These are phyloP conservation scores for Polyporus tsugae DNA, from an alignment of 1,284 basidiomycete genomes.

Conservation along the genomic window DNA sequence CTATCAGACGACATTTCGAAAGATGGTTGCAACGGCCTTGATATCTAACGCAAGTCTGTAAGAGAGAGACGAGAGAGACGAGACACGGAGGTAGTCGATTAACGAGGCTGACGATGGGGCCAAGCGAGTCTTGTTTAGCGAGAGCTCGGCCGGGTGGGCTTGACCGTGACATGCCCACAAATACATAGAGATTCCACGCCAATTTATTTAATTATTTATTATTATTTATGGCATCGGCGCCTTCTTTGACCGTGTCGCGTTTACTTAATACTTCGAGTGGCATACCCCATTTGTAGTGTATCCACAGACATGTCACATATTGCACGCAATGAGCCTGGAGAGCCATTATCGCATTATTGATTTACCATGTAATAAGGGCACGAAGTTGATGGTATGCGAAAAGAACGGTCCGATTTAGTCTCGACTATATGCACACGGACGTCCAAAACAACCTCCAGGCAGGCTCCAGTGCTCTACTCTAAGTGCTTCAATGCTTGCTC, in stretches of 20 bases:
- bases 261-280: too few species aligned
- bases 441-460: conserved; percentile 23
- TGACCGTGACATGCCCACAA: neutral
- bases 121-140: neutral
- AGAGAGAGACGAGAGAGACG: conserved; percentile 10
- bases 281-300: too few species aligned
- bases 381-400: conserved; percentile 16
- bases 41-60: conserved; percentile 4
- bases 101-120: neutral
- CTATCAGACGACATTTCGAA: conserved; percentile 45
- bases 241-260: too few species aligned
- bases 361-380: conserved; percentile 12
- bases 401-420: conserved; percentile 30
- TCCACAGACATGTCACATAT: neutral
- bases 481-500: conserved; percentile 43
- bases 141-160: too few species aligned
- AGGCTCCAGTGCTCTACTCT: conserved; percentile 30
- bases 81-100: neutral
- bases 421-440: conserved; percentile 33
- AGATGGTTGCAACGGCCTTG: neutral
- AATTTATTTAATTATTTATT: neutral
- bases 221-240: neutral
- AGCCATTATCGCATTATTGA: conserved; percentile 29
- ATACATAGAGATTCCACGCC: neutral
- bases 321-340: neutral